These are phyloP conservation scores for Plasmodium falciparum DNA, from an alignment of 169 alveolate genomes.

Conservation along the genomic window DNA sequence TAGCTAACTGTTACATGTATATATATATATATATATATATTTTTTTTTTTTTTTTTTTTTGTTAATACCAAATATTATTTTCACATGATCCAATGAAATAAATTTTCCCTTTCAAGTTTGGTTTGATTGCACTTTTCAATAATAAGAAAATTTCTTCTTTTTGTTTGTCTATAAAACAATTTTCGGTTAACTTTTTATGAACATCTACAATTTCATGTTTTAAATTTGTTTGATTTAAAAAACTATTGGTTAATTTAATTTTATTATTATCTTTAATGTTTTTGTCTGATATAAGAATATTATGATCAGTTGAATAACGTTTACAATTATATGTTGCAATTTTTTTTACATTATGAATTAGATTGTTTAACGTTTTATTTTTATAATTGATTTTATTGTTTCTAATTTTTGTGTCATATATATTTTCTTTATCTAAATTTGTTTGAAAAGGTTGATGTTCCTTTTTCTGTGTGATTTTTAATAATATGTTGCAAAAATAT, in stretches of 20 bases:
- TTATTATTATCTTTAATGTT: constrained; percentile 1
- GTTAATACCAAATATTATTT: constrained; percentile 68
- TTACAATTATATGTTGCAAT: background rate
- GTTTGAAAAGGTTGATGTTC: background rate
- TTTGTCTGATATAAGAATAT: background rate
- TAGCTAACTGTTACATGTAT: too few relatives aligned
- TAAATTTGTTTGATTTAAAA: constrained; percentile 26
- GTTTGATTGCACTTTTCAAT: constrained; percentile 53
- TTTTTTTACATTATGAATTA: background rate
- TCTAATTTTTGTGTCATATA: too few relatives aligned
- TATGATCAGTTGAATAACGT: background rate
- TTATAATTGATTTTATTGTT: background rate
- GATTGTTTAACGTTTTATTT: background rate
- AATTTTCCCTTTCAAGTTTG: constrained; percentile 72
- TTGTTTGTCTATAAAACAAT: constrained; percentile 57
- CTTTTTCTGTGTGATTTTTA: background rate
- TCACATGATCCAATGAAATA: constrained; percentile 69
- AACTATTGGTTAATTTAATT: constrained; percentile 34
- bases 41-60: constrained; percentile 19
- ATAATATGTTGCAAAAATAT: too few relatives aligned
- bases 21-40: background rate
- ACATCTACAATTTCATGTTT: constrained; percentile 65
- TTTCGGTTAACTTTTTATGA: constrained; percentile 52
- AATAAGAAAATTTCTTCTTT: constrained; percentile 69
- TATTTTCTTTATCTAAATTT: too few relatives aligned